These are phyloP conservation scores for Oryza meyeriana DNA, from an alignment of 176 grass and related monocot species.

Conservation along the genomic window DNA sequence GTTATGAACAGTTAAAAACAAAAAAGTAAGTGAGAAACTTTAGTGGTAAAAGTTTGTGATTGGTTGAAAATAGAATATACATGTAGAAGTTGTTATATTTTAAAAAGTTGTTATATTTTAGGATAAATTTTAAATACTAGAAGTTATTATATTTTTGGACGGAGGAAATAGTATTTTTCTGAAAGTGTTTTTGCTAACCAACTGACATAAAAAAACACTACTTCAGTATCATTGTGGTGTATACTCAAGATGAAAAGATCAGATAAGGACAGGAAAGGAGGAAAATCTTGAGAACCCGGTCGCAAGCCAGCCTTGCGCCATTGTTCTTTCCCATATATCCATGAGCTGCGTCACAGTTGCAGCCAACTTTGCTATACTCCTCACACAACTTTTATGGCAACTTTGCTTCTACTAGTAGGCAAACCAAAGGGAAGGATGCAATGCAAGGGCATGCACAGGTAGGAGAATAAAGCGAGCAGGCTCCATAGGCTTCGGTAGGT, in stretches of 20 bases:
- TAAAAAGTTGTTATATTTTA: too few relatives aligned
- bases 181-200: not conserved
- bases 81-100: too few relatives aligned
- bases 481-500: constrained; percentile 19
- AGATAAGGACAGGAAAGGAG: not conserved
- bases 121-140: too few relatives aligned
- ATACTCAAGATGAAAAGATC: not conserved
- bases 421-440: constrained; percentile 26
- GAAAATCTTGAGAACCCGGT: not conserved
- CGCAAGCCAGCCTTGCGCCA: not conserved
- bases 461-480: not conserved
- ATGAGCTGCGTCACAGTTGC: not conserved
- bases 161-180: too few relatives aligned
- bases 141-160: too few relatives aligned
- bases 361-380: not conserved
- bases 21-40: too few relatives aligned
- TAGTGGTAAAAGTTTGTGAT: too few relatives aligned
- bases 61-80: too few relatives aligned
- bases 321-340: not conserved
- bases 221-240: not conserved
- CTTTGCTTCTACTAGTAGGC: constrained; percentile 49
- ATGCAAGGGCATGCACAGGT: not conserved
- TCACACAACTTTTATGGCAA: constrained; percentile 34
- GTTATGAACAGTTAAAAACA: too few relatives aligned
- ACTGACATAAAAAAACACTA: not conserved